These are phyloP conservation scores for Tephrocybe sp. DNA, from an alignment of 768 basidiomycete species.

Conservation along the genomic window DNA sequence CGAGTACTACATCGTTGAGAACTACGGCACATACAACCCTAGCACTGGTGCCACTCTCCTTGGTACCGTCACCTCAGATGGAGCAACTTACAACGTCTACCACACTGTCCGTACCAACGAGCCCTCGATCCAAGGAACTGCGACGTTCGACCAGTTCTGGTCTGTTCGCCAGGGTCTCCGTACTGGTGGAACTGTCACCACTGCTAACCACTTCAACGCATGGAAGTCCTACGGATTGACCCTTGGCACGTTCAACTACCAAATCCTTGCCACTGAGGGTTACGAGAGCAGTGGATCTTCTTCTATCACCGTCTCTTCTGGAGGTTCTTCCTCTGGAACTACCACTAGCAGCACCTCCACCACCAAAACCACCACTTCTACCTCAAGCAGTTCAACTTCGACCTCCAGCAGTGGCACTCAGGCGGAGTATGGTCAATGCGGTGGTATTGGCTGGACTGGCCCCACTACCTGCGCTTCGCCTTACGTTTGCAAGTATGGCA, in stretches of 20 bases:
- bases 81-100: slow-evolving; percentile 40
- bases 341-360: not conserved
- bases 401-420: not conserved
- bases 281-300: slow-evolving; percentile 35
- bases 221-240: slow-evolving; percentile 35
- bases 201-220: slow-evolving; percentile 39
- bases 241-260: slow-evolving; percentile 38
- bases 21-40: slow-evolving; percentile 39
- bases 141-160: slow-evolving; percentile 47
- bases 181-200: slow-evolving; percentile 31
- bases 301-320: slow-evolving; percentile 9
- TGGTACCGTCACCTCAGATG: slow-evolving; percentile 39
- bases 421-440: slow-evolving; percentile 1
- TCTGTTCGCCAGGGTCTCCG: slow-evolving; percentile 35
- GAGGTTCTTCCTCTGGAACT: not conserved
- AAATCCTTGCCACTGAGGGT: slow-evolving; percentile 45
- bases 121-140: slow-evolving; percentile 39
- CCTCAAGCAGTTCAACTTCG: not conserved
- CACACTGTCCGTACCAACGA: slow-evolving; percentile 32
- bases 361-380: not conserved
- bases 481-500: not conserved
- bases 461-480: not conserved
- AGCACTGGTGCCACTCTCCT: slow-evolving; percentile 24
- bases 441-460: slow-evolving; percentile 2
- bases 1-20: slow-evolving; percentile 46